A percentile compares a stretch with the other conserved stretches of the same genome.
Conservation (phyloP, 75 land plant species). For the Selaginella moellendorffii region DNA sequence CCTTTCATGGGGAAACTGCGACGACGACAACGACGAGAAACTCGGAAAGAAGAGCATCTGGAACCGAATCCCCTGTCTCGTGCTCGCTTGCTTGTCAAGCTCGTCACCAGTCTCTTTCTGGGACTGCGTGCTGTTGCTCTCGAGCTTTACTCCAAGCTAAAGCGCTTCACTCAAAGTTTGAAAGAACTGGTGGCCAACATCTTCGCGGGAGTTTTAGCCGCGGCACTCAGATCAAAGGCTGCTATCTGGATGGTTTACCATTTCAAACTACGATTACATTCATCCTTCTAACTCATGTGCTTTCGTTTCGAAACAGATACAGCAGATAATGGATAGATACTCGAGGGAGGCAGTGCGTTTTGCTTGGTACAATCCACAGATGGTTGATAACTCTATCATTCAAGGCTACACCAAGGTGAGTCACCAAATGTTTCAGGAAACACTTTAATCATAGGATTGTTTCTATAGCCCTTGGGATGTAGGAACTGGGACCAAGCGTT, state of each 20-base stretch:
- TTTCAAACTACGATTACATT: not conserved
- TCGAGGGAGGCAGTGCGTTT: conserved; percentile 40
- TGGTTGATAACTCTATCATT: conserved; percentile 49
- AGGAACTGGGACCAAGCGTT: conserved; percentile 81
- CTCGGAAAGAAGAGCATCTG: too few relatives aligned
- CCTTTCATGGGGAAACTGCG: conserved; percentile 25
- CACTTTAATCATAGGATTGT: not conserved
- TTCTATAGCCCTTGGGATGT: conserved; percentile 52
- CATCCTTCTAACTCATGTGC: not conserved
- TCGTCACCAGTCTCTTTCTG: not conserved
- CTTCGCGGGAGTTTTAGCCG: too few relatives aligned
- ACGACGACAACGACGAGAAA: conserved; percentile 12
- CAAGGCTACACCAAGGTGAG: conserved; percentile 84
- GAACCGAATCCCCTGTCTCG: conserved; percentile 32
- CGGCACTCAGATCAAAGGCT: not conserved
- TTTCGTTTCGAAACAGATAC: conserved; percentile 25
- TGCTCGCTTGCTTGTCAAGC: not conserved
- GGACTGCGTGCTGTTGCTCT: not conserved
- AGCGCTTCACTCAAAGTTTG: too few relatives aligned
- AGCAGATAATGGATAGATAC: conserved; percentile 56
- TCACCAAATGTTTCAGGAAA: not conserved
- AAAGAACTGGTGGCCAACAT: too few relatives aligned
- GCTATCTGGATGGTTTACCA: not conserved
- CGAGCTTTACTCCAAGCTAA: not conserved
- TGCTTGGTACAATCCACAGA: conserved; percentile 59